A percentile compares a stretch with the other conserved stretches of the same genome.
Conservation (phyloP, 139 green algal species). For the Volvox africanus region DNA sequence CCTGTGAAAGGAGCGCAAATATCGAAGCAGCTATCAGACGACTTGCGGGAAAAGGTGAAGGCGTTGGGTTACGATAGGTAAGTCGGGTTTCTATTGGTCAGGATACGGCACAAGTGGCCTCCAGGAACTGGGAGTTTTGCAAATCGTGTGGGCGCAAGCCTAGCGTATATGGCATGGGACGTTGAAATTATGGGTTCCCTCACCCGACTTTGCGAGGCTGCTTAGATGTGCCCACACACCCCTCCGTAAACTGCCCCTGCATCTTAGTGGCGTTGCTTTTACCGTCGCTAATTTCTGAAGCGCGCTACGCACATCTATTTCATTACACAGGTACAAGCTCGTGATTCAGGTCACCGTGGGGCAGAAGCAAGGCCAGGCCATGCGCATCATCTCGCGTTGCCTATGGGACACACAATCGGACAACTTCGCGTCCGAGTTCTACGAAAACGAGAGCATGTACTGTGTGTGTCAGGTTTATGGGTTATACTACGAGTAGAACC, state of each 20-base stretch:
- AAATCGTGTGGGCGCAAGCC: too few relatives aligned
- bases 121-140: too few relatives aligned
- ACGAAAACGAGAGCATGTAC: slow-evolving; percentile 86
- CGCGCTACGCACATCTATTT: too few relatives aligned
- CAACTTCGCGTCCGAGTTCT: slow-evolving; percentile 81
- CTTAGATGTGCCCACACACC: too few relatives aligned
- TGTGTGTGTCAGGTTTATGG: slow-evolving; percentile 85
- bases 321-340: slow-evolving; percentile 76
- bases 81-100: background rate
- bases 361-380: slow-evolving; percentile 87
- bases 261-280: too few relatives aligned
- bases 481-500: slow-evolving; percentile 82
- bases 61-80: slow-evolving; percentile 84
- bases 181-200: too few relatives aligned
- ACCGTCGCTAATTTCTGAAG: background rate
- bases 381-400: slow-evolving; percentile 85
- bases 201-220: too few relatives aligned
- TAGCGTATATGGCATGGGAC: too few relatives aligned
- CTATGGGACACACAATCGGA: slow-evolving; percentile 88
- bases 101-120: background rate
- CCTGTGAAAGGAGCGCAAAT: slow-evolving; percentile 84
- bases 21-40: slow-evolving; percentile 83
- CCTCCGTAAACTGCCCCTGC: too few relatives aligned
- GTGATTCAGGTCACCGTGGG: slow-evolving; percentile 85
- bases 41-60: slow-evolving; percentile 82